phyloP scores from a whole-genome alignment of 2,329 filamentous ascomycete genomes.

The Pochonia chlamydosporia region DNA sequence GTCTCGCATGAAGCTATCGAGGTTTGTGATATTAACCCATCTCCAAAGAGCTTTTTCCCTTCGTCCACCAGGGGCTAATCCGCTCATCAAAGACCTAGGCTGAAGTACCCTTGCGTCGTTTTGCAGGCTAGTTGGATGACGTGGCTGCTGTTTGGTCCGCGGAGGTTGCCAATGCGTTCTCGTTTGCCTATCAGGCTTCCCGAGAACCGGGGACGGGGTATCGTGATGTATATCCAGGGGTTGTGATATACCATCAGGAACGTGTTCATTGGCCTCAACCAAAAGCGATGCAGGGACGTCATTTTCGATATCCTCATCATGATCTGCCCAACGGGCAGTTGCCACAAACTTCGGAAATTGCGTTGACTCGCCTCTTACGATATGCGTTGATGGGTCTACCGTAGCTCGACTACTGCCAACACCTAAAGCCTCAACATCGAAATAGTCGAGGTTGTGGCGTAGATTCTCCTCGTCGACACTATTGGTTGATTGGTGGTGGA shows the following conservation, averaged over 20 bases:
- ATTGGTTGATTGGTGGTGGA: not conserved
- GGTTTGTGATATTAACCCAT: constrained; percentile 86
- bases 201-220: not conserved
- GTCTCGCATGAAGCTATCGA: constrained; percentile 79
- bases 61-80: constrained; percentile 27
- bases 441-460: constrained; percentile 40
- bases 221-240: not conserved
- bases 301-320: constrained; percentile 49
- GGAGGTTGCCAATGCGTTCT: constrained; percentile 50
- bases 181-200: constrained; percentile 16
- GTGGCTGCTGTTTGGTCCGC: constrained; percentile 44
- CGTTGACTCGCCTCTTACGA: constrained; percentile 7
- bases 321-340: constrained; percentile 17
- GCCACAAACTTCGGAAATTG: not conserved
- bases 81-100: constrained; percentile 23
- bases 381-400: constrained; percentile 28
- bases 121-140: constrained; percentile 35
- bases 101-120: constrained; percentile 9
- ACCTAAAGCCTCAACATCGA: constrained; percentile 40
- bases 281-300: constrained; percentile 60
- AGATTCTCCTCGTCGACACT: constrained; percentile 37
- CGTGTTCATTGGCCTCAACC: constrained; percentile 42
- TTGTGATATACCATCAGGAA: not conserved
- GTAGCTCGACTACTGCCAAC: constrained; percentile 42
- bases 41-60: constrained; percentile 80